Base-by-base conservation (phyloP, 2,329 filamentous ascomycete species). In the Madurella mycetomatis region DNA sequence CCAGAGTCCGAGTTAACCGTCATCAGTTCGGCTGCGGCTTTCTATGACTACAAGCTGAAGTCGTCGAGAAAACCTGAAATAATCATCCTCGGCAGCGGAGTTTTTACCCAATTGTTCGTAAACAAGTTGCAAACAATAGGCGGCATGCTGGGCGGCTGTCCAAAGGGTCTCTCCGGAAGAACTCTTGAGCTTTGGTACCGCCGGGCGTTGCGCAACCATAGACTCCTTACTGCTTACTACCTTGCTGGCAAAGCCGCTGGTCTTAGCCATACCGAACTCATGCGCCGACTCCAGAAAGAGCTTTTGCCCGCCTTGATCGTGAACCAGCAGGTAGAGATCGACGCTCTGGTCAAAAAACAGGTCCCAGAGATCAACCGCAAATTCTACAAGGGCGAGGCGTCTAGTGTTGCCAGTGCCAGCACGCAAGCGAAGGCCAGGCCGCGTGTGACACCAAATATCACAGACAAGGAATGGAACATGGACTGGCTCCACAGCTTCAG, bases 401-500 rank as follows among this genome's bases (percentile, higher is more conserved):
- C 15, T 1, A 13, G 25, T 25, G 25, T 25, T 25, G 25, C 25
- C 25, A 25, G 25, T 3, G 4, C 25, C 16, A 2, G 12, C 40
- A 9, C 15, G 19, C 43, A 25, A 16, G n/a, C 32, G 32, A 9
- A 4, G 15, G 4, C 40, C n/a, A 41, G 8, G n/a, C 9, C 32
- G 15, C 16, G 30, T 7, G 25, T 25, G 25, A 25, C 25, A 25
- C 25, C 25, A 25, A 25, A 3, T 4, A 25, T 25, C 25, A 25
- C 25, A 2, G 15, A 17, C 4, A 34, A 51, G 43, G 19, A 19
- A 5, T 60, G 61, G 18, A 32, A 51, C 0, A 56, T 51, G 12
- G 56, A 59, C 7, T 51, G 70, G 2, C 60, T 76, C 0, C 71
- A 76, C 54, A 62, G 64, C 40, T 75, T 69, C 55, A 71, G 65